Conservation (phyloP, 768 basidiomycete species). For the Scleroderma citrinum region DNA sequence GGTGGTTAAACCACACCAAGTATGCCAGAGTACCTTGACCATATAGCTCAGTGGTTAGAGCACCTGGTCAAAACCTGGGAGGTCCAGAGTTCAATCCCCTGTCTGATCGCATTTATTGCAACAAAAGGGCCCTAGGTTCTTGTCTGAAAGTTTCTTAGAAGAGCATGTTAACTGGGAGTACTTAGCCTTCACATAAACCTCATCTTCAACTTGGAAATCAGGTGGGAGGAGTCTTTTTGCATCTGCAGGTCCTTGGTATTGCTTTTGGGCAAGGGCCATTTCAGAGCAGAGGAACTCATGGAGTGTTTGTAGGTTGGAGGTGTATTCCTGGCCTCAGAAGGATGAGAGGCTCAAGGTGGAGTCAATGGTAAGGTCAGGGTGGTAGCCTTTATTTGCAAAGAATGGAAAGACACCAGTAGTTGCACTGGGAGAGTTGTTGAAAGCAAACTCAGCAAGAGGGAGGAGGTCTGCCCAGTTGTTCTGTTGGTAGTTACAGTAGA, state of each 20-base stretch:
- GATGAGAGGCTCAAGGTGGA: slow-evolving; percentile 11
- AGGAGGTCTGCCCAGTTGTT: slow-evolving; percentile 31
- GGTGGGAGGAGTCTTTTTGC: not conserved
- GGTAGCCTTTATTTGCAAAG: slow-evolving; percentile 25
- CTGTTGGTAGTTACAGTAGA: slow-evolving; percentile 28
- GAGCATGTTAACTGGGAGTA: slow-evolving; percentile 4
- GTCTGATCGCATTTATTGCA: too few relatives aligned
- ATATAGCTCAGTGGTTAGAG: too few relatives aligned
- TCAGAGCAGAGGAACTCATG: slow-evolving; percentile 10
- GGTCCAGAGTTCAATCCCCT: too few relatives aligned
- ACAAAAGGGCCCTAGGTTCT: slow-evolving; percentile 15
- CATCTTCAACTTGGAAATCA: slow-evolving; percentile 4
- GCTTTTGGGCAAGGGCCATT: slow-evolving; percentile 12
- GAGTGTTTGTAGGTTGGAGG: slow-evolving; percentile 15
- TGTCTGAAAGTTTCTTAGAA: slow-evolving; percentile 15
- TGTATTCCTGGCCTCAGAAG: slow-evolving; percentile 13
- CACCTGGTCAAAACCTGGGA: too few relatives aligned
- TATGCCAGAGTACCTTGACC: too few relatives aligned
- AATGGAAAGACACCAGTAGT: slow-evolving; percentile 29
- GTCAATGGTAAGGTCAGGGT: slow-evolving; percentile 17
- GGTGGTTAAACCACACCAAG: too few relatives aligned
- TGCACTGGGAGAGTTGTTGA: slow-evolving; percentile 23
- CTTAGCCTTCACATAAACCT: slow-evolving; percentile 5
- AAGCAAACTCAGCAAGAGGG: slow-evolving; percentile 28
- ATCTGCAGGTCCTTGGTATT: slow-evolving; percentile 9